Percentiles rank a stretch among this genome's conserved stretches.
Conservation (phyloP, 2,329 filamentous ascomycete genomes). For the Nannizziopsis arthrosporioides region DNA sequence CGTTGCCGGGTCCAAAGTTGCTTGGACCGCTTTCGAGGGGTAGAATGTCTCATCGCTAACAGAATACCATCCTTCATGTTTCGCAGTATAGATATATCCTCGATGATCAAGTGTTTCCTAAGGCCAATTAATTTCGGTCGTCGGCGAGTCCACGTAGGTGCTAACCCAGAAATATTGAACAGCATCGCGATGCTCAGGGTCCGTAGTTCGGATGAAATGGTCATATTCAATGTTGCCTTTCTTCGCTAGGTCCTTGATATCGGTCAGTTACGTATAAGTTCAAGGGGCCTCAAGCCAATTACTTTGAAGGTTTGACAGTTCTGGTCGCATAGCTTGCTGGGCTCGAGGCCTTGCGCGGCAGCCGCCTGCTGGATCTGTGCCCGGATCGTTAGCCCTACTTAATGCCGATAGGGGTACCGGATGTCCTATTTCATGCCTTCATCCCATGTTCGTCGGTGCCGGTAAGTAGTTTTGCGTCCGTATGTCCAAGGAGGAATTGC, state of each 20-base stretch:
- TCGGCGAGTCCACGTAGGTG: neutral
- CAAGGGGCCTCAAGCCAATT: neutral
- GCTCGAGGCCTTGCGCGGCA: slow-evolving; percentile 53
- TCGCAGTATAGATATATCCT: slow-evolving; percentile 69
- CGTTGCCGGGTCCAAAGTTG: slow-evolving; percentile 63
- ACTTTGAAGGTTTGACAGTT: slow-evolving; percentile 68
- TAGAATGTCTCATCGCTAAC: slow-evolving; percentile 97
- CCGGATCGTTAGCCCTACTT: neutral
- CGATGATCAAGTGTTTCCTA: slow-evolving; percentile 58
- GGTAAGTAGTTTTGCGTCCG: slow-evolving; percentile 61
- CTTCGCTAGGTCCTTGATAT: slow-evolving; percentile 49
- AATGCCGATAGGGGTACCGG: neutral
- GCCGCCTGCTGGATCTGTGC: slow-evolving; percentile 69
- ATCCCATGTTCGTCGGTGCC: slow-evolving; percentile 96
- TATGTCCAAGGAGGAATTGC: slow-evolving; percentile 61
- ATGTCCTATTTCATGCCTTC: slow-evolving; percentile 45
- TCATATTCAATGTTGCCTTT: slow-evolving; percentile 62
- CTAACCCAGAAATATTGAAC: slow-evolving; percentile 78
- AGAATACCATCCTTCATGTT: slow-evolving; percentile 92
- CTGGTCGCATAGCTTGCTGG: slow-evolving; percentile 78
- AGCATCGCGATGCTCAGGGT: slow-evolving; percentile 65
- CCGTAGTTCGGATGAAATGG: slow-evolving; percentile 86
- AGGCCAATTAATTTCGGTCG: neutral
- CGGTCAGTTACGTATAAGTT: neutral
- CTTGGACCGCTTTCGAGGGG: slow-evolving; percentile 61